Conservation (phyloP, 768 basidiomycete genomes). For the Steccherinum ochraceum region DNA sequence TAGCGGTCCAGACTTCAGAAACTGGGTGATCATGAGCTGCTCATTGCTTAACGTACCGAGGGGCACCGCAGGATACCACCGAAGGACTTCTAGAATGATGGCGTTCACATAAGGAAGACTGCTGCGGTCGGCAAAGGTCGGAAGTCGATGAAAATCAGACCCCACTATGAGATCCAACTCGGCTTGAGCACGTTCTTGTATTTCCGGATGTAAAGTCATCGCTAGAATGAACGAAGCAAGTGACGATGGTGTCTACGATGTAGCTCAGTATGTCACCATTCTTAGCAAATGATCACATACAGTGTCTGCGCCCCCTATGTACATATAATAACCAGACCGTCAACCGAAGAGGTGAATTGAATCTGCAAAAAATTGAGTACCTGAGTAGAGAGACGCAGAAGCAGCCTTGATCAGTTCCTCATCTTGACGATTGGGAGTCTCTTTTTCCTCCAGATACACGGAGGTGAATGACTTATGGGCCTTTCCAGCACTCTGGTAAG, state of each 20-base stretch:
- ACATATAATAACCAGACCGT: conserved; percentile 24
- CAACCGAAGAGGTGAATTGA: too few relatives aligned
- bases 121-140: conserved; percentile 12
- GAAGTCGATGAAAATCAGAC: conserved; percentile 12
- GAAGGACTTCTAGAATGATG: conserved; percentile 18
- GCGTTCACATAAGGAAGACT: conserved; percentile 18
- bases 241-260: conserved; percentile 25
- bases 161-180: conserved; percentile 23
- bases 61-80: conserved; percentile 23
- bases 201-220: conserved; percentile 30
- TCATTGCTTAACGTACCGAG: conserved; percentile 15
- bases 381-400: too few relatives aligned
- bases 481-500: conserved; percentile 7
- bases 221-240: conserved; percentile 31
- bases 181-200: conserved; percentile 22
- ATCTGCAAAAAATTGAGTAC: too few relatives aligned
- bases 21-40: background rate
- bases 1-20: too few relatives aligned
- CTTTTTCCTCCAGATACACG: too few relatives aligned
- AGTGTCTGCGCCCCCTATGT: conserved; percentile 25
- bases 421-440: too few relatives aligned
- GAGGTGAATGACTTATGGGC: too few relatives aligned
- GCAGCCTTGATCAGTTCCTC: too few relatives aligned
- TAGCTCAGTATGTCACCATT: background rate
- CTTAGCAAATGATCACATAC: conserved; percentile 10